These are phyloP conservation scores for Botrytis galanthina DNA, from an alignment of 2,329 filamentous ascomycete genomes.

Conservation along the genomic window DNA sequence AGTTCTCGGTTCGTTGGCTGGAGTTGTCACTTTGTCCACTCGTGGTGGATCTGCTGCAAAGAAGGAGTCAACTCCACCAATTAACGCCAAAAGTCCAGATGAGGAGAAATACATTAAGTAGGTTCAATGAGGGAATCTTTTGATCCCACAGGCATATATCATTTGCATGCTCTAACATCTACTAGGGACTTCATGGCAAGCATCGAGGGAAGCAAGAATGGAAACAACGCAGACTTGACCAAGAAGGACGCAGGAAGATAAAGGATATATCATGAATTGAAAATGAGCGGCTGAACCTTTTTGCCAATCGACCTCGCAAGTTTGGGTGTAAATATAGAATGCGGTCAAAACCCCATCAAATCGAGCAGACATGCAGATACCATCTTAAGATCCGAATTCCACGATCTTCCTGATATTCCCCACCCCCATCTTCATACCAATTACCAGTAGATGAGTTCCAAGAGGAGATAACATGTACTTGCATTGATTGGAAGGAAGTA, in stretches of 20 bases:
- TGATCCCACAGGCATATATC: background rate
- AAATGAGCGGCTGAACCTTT: background rate
- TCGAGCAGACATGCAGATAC: background rate
- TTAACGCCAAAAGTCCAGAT: conserved; percentile 39
- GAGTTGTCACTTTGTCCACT: conserved; percentile 24
- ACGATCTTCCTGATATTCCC: background rate
- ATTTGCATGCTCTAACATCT: conserved; percentile 2
- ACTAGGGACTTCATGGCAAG: conserved; percentile 23
- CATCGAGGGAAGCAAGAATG: conserved; percentile 32
- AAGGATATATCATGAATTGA: conserved; percentile 9
- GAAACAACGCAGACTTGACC: conserved; percentile 17
- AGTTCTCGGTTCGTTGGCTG: conserved; percentile 33
- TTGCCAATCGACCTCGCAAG: conserved; percentile 6
- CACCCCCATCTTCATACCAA: background rate
- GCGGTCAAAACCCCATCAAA: conserved; percentile 15
- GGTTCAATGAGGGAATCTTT: conserved; percentile 19
- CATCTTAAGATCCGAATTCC: background rate
- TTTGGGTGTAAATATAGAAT: conserved; percentile 21
- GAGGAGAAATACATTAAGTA: conserved; percentile 41
- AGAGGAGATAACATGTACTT: too few species aligned
- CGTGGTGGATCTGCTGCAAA: conserved; percentile 33
- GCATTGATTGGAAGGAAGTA: background rate
- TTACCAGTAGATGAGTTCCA: background rate
- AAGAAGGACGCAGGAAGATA: conserved; percentile 21
- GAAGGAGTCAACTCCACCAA: conserved; percentile 36